Evolutionary conservation across 192 early-diverging fungal genomes (phyloP).

Genomic region (Backusella australiensis): DNA sequence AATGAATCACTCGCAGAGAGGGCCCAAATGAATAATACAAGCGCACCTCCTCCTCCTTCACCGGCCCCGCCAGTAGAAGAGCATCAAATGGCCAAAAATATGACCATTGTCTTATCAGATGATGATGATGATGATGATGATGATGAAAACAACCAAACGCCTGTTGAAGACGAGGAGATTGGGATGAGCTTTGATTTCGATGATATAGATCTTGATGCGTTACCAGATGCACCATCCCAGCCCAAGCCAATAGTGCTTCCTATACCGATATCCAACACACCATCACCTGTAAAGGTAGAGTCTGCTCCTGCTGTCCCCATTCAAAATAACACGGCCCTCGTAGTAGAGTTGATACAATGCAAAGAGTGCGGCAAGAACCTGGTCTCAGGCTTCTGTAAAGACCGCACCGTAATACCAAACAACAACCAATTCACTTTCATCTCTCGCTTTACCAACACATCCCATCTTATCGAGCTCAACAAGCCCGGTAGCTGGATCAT

Average conservation of each 20-base stretch:
- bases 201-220: not conserved
- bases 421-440: not conserved
- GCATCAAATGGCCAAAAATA: too few species aligned
- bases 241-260: not conserved
- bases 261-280: not conserved
- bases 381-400: not conserved
- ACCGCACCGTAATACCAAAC: not conserved
- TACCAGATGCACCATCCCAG: not conserved
- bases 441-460: not conserved
- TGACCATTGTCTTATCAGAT: not conserved
- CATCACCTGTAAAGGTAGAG: not conserved
- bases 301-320: not conserved
- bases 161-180: not conserved
- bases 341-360: not conserved
- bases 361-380: not conserved
- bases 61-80: too few species aligned
- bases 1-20: not conserved
- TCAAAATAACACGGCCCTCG: not conserved
- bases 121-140: not conserved
- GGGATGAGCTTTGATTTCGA: not conserved
- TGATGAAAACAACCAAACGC: not conserved
- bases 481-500: not conserved
- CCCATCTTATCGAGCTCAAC: not conserved
- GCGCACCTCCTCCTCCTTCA: not conserved
- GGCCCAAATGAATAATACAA: not conserved